Percentiles rank a stretch among this genome's conserved stretches.
These are phyloP conservation scores for Blepharisma undulans DNA, from an alignment of 169 alveolate genomes.

Conservation along the genomic window DNA sequence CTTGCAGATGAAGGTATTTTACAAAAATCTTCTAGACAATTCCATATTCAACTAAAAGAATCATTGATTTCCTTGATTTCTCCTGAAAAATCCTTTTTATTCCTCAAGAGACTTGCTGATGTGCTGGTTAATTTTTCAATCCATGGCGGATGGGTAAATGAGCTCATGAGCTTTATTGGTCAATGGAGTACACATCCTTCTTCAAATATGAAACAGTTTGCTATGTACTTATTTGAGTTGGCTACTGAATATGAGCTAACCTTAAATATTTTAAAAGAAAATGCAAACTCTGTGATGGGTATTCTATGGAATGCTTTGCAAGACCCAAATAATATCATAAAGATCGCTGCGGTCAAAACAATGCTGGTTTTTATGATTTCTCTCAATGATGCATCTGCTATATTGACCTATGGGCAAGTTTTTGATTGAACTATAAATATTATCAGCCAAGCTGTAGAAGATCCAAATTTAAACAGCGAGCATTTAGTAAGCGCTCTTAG, in stretches of 20 bases:
- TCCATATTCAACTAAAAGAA: not conserved
- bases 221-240: conserved; percentile 11
- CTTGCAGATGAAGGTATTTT: not conserved
- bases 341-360: not conserved
- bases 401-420: not conserved
- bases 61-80: not conserved
- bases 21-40: not conserved
- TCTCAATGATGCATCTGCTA: not conserved
- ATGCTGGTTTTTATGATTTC: not conserved
- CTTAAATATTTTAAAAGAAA: not conserved
- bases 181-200: not conserved
- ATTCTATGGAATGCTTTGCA: conserved; percentile 12
- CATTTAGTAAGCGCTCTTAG: not conserved
- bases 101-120: conserved; percentile 15
- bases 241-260: conserved; percentile 13
- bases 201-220: not conserved
- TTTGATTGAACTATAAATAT: not conserved
- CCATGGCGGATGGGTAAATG: not conserved
- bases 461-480: not conserved
- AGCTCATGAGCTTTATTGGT: not conserved
- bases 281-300: not conserved
- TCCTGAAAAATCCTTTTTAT: not conserved
- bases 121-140: not conserved
- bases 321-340: not conserved
- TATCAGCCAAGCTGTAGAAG: not conserved